These are phyloP conservation scores for Botrytis squamosa DNA, from an alignment of 2,329 filamentous ascomycete species.

Conservation along the genomic window DNA sequence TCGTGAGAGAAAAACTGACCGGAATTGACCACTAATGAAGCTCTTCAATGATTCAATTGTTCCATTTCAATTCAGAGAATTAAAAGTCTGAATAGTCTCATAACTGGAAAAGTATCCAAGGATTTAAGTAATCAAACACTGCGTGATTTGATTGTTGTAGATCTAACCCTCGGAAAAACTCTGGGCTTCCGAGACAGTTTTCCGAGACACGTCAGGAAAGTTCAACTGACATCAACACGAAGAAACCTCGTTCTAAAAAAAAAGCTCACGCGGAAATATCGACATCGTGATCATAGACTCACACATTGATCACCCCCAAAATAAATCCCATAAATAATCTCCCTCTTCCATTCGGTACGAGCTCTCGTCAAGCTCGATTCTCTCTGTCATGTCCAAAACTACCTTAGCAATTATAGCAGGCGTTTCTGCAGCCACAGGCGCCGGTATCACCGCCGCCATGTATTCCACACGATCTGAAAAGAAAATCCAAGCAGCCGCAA, in stretches of 20 bases:
- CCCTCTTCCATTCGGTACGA: slow-evolving; percentile 12
- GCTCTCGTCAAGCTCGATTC: slow-evolving; percentile 19
- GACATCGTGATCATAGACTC: slow-evolving; percentile 20
- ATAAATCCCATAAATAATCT: slow-evolving; percentile 15
- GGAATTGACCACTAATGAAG: no score
- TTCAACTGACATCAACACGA: slow-evolving; percentile 17
- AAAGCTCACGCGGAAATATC: slow-evolving; percentile 21
- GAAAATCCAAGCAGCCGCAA: slow-evolving; percentile 41
- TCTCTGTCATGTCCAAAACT: slow-evolving; percentile 67
- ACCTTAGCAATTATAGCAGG: slow-evolving; percentile 74
- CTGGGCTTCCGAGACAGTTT: not conserved
- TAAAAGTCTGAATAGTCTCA: no score
- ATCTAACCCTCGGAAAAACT: slow-evolving; percentile 11
- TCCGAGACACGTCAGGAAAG: slow-evolving; percentile 16
- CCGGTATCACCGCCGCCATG: slow-evolving; percentile 68
- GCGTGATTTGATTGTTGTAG: not conserved
- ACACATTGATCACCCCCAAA: not conserved
- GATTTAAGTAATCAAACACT: not conserved
- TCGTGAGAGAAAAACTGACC: no score
- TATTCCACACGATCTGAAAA: slow-evolving; percentile 56
- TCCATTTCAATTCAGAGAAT: no score
- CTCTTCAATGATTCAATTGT: no score
- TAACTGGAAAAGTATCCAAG: no score
- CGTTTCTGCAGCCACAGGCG: slow-evolving; percentile 73
- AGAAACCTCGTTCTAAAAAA: slow-evolving; percentile 17